Percentiles rank a stretch among this genome's conserved stretches.
phyloP scores from a whole-genome alignment of 768 basidiomycete species.

The Lactarius evosmus region DNA sequence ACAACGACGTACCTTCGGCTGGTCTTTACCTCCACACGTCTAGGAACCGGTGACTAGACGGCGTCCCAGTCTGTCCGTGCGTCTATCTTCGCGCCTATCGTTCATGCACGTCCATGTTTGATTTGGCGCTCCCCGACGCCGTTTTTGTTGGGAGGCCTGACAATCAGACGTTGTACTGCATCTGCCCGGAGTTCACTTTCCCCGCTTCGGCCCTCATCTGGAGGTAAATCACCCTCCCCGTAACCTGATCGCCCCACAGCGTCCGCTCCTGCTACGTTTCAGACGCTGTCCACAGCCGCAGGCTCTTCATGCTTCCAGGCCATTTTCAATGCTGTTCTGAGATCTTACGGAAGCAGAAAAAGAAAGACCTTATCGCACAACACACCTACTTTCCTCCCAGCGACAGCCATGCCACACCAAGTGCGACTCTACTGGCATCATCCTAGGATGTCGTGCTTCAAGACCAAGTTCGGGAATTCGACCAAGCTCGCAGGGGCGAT shows the following conservation, averaged over 20 bases:
- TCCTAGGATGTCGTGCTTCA: not conserved
- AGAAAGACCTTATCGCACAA: not conserved
- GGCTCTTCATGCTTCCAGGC: not conserved
- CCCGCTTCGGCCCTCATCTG: not conserved
- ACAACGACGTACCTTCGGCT: no score
- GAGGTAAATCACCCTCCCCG: not conserved
- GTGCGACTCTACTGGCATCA: not conserved
- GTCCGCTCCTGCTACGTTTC: not conserved
- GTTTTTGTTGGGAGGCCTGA: no score
- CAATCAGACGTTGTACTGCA: no score
- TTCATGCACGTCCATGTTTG: no score
- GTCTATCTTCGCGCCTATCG: no score
- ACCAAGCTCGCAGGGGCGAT: not conserved
- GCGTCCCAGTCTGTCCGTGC: no score
- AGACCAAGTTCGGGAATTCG: not conserved
- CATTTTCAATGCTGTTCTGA: not conserved
- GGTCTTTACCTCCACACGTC: no score
- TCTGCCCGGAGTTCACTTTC: no score
- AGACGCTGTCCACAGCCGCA: not conserved
- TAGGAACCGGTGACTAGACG: no score
- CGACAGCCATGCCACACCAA: no score
- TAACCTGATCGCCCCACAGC: not conserved
- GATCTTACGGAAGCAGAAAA: not conserved
- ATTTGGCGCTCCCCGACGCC: no score
- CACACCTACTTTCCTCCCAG: not conserved